phyloP scores from a whole-genome alignment of 2,329 filamentous ascomycete species.

The Stagonosporopsis chrysanthemi region DNA sequence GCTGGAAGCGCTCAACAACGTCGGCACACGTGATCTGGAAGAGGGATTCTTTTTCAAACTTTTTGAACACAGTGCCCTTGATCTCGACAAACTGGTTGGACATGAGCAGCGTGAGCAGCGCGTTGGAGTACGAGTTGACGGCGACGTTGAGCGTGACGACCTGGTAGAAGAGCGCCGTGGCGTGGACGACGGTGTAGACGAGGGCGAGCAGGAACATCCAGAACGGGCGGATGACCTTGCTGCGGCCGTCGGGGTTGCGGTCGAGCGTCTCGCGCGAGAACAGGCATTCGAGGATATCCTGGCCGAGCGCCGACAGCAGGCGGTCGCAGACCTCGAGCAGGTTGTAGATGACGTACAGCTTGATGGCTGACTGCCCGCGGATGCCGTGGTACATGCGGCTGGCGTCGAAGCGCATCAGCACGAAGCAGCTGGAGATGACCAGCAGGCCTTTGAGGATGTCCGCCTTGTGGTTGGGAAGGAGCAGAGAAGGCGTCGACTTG shows the following conservation, averaged over 20 bases:
- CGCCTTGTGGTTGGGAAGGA: conserved; percentile 91
- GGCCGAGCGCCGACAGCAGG: conserved; percentile 86
- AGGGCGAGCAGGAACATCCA: conserved; percentile 91
- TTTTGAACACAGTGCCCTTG: conserved; percentile 98
- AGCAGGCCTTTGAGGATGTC: conserved; percentile 90
- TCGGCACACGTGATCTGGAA: conserved; percentile 97
- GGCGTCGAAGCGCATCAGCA: conserved; percentile 90
- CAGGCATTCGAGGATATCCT: conserved; percentile 94
- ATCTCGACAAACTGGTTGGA: conserved; percentile 99
- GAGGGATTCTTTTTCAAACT: conserved; percentile 96
- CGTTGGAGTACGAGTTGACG: conserved; percentile 98
- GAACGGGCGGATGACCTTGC: conserved; percentile 86
- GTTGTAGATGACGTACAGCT: conserved; percentile 98
- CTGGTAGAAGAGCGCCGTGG: conserved; percentile 91
- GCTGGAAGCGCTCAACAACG: conserved; percentile 94
- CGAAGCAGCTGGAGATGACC: conserved; percentile 83
- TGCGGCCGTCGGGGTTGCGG: conserved; percentile 84
- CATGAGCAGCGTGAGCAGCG: conserved; percentile 86
- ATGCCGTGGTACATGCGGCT: conserved; percentile 99
- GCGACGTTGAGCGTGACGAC: conserved; percentile 98
- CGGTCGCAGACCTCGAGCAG: conserved; percentile 92
- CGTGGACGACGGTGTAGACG: conserved; percentile 86
- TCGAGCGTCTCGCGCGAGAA: conserved; percentile 94
- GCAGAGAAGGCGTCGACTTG: conserved; percentile 82
- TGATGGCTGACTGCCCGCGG: conserved; percentile 93